Percentiles rank a stretch among this genome's conserved stretches.
phyloP scores from a whole-genome alignment of 2,329 filamentous ascomycete species.

The Fusarium hostae region DNA sequence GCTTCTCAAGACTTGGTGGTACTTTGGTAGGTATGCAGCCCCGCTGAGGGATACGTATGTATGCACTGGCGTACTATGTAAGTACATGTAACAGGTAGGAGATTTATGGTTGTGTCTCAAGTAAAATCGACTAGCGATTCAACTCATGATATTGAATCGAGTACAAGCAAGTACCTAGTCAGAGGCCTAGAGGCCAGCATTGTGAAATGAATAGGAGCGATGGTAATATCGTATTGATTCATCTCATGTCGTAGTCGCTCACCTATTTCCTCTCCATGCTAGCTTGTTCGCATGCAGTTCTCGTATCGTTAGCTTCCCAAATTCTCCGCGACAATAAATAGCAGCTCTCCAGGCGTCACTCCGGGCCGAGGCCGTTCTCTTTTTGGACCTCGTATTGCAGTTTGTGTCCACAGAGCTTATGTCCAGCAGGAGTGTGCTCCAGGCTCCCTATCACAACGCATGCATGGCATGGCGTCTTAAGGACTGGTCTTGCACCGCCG shows the following conservation, averaged over 20 bases:
- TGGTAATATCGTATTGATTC: background rate
- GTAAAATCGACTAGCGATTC: background rate
- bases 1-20: background rate
- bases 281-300: background rate
- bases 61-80: background rate
- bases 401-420: constrained; percentile 27
- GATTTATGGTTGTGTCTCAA: constrained; percentile 1
- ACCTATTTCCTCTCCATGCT: background rate
- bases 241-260: background rate
- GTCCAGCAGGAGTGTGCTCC: constrained; percentile 12
- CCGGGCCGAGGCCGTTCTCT: constrained; percentile 2
- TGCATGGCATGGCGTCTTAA: background rate
- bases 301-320: constrained; percentile 18
- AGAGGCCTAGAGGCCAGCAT: background rate
- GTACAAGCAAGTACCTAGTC: background rate
- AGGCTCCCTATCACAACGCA: constrained; percentile 12
- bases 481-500: constrained; percentile 10
- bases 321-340: constrained; percentile 18
- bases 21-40: constrained; percentile 14
- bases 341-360: background rate
- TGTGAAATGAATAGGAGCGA: background rate
- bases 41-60: constrained; percentile 1
- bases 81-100: background rate
- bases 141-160: background rate
- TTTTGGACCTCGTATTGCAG: constrained; percentile 39